Evolutionary conservation across 2,329 filamentous ascomycete genomes (phyloP), one percentile per base, ranked within the genome.

Genomic region (Fusarium sarcochroum): DNA sequence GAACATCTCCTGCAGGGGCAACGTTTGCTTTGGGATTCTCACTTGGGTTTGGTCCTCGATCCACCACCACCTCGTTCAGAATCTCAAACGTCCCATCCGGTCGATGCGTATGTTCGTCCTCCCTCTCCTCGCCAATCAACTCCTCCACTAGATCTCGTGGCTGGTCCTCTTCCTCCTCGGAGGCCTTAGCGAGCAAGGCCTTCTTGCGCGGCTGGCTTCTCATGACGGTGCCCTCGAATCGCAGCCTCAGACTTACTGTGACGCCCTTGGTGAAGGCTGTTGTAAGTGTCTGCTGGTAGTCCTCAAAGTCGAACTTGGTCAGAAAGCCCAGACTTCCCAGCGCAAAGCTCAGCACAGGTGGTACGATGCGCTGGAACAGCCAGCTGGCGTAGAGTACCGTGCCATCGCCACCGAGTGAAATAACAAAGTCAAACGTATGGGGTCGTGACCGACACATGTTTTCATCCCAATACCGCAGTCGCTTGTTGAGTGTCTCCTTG

Each of bases 141-240:
- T 98, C 94, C 76, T 98, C 94, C 2, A 98, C 91, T 9, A 98
- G 81, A 79, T 97, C 92, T 66, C 90, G 83, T 34, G 73, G 79
- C 42, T 63, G 80, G 32, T 83, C 78, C 15, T 80, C 78, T 8
- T 80, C 78, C 13, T 81, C 79, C 2, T 58, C 66, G 9, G 72
- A 71, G 42, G 68, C 70, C 18, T 72, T 71, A 7, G 69, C 58
- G 5, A 66, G 45, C 27, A 71, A 61, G 5, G 64, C 27, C 5
- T 74, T 77, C 47, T 82, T 83, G 40, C 78, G 82, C 61, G 81
- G 81, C 74, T 89, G 87, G 62, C 90, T 91, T 69, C 95, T 87
- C 95, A 98, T 98, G 27, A 98, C 87, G 0, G 94, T 98, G 27
- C 92, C 94, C 80, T 98, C 96, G 73, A 99, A 98, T 38, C 96